Base-by-base conservation (phyloP, 768 basidiomycete genomes). In the Trichaptum fuscoviolaceum region DNA sequence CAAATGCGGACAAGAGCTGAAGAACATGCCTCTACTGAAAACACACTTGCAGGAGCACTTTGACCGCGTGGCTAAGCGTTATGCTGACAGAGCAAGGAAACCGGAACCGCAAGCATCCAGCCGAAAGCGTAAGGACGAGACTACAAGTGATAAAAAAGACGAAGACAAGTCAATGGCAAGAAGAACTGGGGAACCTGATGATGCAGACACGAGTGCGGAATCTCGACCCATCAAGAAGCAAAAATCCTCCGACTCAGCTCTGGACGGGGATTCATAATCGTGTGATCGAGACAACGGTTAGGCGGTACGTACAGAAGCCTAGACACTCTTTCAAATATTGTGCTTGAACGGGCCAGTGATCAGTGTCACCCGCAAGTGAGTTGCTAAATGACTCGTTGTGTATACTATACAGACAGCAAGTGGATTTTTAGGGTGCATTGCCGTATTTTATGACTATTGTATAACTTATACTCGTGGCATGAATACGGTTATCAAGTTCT, bases 1-100 rank as follows among this genome's bases (percentile, higher is more conserved):
- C 79, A 83, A 77, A 64, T 96, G 95, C 75, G 79, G 83, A 25
- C 75, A 81, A 57, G 75, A 77, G 66, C 79, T 87, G 75, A 88
- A 85, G 70, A 92, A 88, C 67, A 90, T 96, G 67, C 92, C 93
- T 0, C 76, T 79, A 36, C 77, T 96, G 63, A 94, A 93, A 71
- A 75, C 74, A 10, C 95, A 96, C 73, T 79, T 96, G 8, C 84
- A 89, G 73, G 82, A 85, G 70, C 92, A 95, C 73, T 92, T 87
- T 83, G 83, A 88, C 42, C 77, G 79, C 62, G 76, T 83, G 64
- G 78, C 74, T 23, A 76, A 74, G 60, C 2, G 5, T 20, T 52
- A 15, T 20, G 42, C 64, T 36, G 30, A 58, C 64, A 58, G 57
- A 65, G 34, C 42, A 52, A 12, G 6, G 20, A 20, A 52, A 15